Conservation (phyloP, 257 asterid species). For the Solanum sitiens region DNA sequence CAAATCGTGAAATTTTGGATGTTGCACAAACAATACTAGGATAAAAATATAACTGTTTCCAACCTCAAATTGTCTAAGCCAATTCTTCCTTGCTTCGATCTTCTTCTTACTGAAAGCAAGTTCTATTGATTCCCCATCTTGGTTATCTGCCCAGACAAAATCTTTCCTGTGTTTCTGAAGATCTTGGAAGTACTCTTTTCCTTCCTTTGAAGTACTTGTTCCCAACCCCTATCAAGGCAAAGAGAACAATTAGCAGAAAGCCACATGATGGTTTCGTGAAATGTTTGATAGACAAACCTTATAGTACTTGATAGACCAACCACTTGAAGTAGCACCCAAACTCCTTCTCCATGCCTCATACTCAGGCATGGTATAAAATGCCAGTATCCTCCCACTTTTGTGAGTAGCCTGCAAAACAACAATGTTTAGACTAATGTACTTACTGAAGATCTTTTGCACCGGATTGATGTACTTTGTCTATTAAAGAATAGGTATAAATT, state of each 20-base stretch:
- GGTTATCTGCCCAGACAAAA: constrained; percentile 65
- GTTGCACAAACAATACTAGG: neutral
- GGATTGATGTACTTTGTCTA: neutral
- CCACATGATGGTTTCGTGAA: neutral
- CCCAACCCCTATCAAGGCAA: constrained; percentile 82
- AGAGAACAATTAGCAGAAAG: neutral
- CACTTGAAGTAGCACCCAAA: constrained; percentile 46
- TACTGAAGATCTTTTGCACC: neutral
- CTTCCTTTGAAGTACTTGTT: constrained; percentile 87
- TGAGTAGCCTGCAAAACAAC: constrained; percentile 48
- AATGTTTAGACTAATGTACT: neutral
- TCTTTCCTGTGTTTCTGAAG: constrained; percentile 83
- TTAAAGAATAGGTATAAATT: neutral
- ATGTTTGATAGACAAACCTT: constrained; percentile 49
- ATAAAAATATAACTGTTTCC: neutral
- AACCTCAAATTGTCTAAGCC: constrained; percentile 96
- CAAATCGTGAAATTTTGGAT: neutral
- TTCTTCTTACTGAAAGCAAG: constrained; percentile 98
- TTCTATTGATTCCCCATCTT: constrained; percentile 93
- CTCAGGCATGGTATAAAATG: constrained; percentile 93
- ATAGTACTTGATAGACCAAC: constrained; percentile 91
- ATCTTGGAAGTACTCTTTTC: constrained; percentile 76
- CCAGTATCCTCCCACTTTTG: constrained; percentile 30
- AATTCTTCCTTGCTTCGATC: constrained; percentile 87
- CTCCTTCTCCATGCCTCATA: constrained; percentile 78